Evolutionary conservation across 352 stramenopile species (phyloP).

Genomic region (Elongisporangium undulatum): DNA sequence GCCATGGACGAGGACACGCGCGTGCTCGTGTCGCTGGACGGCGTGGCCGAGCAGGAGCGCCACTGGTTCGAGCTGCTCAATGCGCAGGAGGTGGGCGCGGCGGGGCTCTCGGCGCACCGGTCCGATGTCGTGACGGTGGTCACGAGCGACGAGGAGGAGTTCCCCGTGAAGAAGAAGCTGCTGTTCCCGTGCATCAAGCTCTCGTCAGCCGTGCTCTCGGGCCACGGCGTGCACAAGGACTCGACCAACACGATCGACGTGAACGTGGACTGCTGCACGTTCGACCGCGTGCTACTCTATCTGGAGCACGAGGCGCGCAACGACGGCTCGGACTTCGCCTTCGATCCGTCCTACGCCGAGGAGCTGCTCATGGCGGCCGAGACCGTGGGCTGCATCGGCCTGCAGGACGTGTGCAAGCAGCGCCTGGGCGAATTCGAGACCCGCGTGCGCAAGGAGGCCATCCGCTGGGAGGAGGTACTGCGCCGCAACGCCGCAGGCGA

Average conservation of each 20-base stretch:
- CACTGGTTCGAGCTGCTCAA: conserved; percentile 40
- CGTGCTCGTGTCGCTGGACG: conserved; percentile 59
- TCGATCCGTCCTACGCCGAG: conserved; percentile 75
- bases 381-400: conserved; percentile 61
- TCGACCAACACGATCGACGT: conserved; percentile 57
- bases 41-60: conserved; percentile 14
- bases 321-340: conserved; percentile 63
- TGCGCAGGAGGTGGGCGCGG: conserved; percentile 11
- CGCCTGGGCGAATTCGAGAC: conserved; percentile 79
- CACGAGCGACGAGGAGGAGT: conserved; percentile 85
- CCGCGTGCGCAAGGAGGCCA: conserved; percentile 71
- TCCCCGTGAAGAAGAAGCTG: conserved; percentile 87
- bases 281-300: conserved; percentile 87
- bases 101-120: conserved; percentile 37
- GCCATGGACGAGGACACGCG: conserved; percentile 52
- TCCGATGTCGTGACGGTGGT: conserved; percentile 72
- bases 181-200: conserved; percentile 88
- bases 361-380: conserved; percentile 63
- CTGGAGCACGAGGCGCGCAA: conserved; percentile 78
- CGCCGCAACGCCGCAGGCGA: conserved; percentile 69
- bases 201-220: conserved; percentile 74
- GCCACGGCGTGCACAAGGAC: conserved; percentile 69
- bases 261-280: conserved; percentile 84
- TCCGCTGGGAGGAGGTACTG: conserved; percentile 79
- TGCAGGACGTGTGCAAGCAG: conserved; percentile 74